Evolutionary conservation across 805 yeast genomes (phyloP).

Genomic region (Wickerhamiella spandovensis): DNA sequence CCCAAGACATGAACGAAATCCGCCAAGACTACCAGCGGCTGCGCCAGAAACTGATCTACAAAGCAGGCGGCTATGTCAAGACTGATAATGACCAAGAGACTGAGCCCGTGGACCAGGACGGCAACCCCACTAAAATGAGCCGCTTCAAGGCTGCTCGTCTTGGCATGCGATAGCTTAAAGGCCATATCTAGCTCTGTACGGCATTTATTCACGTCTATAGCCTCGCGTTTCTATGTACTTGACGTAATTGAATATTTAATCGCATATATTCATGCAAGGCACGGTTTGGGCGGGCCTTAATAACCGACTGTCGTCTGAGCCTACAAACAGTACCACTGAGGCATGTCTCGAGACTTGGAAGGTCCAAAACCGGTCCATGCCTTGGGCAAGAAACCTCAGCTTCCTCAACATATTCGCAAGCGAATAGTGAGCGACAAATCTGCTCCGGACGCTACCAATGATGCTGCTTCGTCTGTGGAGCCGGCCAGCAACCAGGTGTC

Average conservation of each 20-base stretch:
- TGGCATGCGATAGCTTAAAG: conserved; percentile 1
- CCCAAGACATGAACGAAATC: conserved; percentile 15
- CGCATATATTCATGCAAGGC: no score
- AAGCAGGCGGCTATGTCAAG: conserved; percentile 35
- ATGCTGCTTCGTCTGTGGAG: no score
- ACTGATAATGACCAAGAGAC: conserved; percentile 39
- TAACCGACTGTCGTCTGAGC: not conserved
- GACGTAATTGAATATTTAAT: no score
- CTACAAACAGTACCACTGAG: not conserved
- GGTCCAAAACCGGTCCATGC: not conserved
- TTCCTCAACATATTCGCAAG: no score
- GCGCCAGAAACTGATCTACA: conserved; percentile 36
- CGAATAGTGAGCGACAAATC: no score
- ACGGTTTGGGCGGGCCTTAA: not conserved
- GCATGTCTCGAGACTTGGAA: not conserved
- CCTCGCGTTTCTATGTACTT: not conserved
- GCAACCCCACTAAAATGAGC: conserved; percentile 47
- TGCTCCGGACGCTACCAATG: no score
- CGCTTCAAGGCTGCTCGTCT: conserved; percentile 48
- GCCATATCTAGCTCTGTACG: no score
- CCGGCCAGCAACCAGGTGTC: not conserved
- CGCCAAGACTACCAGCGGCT: conserved; percentile 43
- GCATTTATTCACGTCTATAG: no score
- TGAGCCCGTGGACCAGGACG: conserved; percentile 56
- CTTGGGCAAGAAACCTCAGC: not conserved